Evolutionary conservation across 352 stramenopile species (phyloP), one percentile per base, ranked within the genome.

Genomic region (Globisporangium cystogenes): DNA sequence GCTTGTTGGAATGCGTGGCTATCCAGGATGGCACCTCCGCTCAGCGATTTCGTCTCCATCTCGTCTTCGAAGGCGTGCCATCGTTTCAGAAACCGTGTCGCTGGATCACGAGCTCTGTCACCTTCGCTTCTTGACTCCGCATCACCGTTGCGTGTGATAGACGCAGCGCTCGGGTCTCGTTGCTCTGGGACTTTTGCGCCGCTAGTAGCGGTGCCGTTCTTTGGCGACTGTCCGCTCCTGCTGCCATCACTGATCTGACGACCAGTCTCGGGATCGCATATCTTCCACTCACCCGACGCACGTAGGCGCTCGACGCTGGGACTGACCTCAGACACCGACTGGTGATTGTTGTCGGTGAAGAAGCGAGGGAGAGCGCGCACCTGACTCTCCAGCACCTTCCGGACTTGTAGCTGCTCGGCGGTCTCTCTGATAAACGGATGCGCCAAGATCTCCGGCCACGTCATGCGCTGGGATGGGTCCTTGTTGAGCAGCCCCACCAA

Each of bases 401-500:
- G 70, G 11, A 61, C 65, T 20, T 68, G 48, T 0, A 76, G 46
- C 50, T 97, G 84, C 21, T 86, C 70, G 7, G 76, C 57, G 20
- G 83, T 96, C 65, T 97, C 87, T 2, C 70, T 57, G 20, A 97
- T 79, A 53, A 98, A 97, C 7, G 90, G 87, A 51, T 98, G 91
- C 6, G 81, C 21, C 14, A 98, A 65, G 35, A 98, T 91, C 31
- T 89, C 70, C 5, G 91, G 90, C 93, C 93, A 98, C 4, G 71
- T 82, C 18, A 97, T 67, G 37, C 93, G 74, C 41, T 81, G 69
- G 18, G 68, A 58, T 0, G 89, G 88, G 49, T 98, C 83, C 60
- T 98, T 98, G 44, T 85, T 89, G 31, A 98, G 59, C 16, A 98
- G 57, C 11, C 93, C 89, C 15, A 77, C 70, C 4, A 98, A 58